A percentile compares a stretch with the other conserved stretches of the same genome.
Evolutionary conservation across 225 moss, liverwort and hornwort genomes (phyloP).

Genomic region (Pleurozium schreberi): DNA sequence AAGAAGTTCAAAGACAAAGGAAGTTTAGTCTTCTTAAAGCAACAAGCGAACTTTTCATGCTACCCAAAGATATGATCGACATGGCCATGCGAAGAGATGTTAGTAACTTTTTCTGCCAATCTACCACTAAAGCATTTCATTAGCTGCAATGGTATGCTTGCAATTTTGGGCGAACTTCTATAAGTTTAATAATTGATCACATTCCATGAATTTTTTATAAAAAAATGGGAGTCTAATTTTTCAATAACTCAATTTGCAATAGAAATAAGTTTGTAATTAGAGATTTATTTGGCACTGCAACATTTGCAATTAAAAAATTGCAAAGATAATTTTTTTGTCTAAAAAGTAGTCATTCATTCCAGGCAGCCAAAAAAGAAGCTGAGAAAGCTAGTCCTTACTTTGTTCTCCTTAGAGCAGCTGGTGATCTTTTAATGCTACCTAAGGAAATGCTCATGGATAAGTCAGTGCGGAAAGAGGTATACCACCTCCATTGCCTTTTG

Average conservation of each 20-base stretch:
- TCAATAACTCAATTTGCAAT: background rate
- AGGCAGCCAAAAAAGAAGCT: slow-evolving; percentile 77
- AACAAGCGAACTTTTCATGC: slow-evolving; percentile 62
- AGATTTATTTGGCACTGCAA: too few species aligned
- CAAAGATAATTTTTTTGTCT: background rate
- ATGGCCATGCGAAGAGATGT: slow-evolving; percentile 64
- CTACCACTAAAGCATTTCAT: background rate
- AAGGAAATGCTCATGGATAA: slow-evolving; percentile 93
- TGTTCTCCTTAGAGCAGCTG: slow-evolving; percentile 56
- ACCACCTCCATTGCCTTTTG: background rate
- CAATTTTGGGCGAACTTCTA: background rate
- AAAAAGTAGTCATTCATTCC: slow-evolving; percentile 19
- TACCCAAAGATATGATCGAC: slow-evolving; percentile 80
- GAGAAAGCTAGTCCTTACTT: slow-evolving; percentile 63
- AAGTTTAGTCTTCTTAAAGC: slow-evolving; percentile 56
- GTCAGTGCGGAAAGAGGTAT: slow-evolving; percentile 77
- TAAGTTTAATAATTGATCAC: too few species aligned
- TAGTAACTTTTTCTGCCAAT: background rate
- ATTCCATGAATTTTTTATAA: background rate
- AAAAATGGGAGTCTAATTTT: background rate
- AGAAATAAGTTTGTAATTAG: background rate
- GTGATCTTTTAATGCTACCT: slow-evolving; percentile 81
- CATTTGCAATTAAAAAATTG: background rate
- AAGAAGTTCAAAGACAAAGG: slow-evolving; percentile 12
- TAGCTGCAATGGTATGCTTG: background rate